A percentile compares a stretch with the other conserved stretches of the same genome.
Evolutionary conservation across 495 filamentous ascomycete species (phyloP).

Genomic region (Aspergillus sclerotiicarbonarius): DNA sequence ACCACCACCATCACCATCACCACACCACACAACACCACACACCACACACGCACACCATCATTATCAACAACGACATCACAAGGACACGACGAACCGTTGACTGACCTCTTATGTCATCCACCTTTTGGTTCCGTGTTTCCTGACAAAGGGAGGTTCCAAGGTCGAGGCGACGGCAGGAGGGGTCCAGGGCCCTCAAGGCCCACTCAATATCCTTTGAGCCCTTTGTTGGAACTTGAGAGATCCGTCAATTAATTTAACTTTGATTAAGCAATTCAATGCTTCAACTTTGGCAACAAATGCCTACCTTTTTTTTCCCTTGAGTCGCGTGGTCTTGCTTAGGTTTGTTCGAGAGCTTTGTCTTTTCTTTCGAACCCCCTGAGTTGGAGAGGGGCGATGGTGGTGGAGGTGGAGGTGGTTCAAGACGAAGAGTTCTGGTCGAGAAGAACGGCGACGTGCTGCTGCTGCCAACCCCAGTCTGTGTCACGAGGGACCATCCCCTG

Average conservation of each 20-base stretch:
- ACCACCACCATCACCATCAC: no score
- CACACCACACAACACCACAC: background rate
- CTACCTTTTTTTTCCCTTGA: background rate
- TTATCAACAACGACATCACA: background rate
- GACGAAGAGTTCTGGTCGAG: background rate
- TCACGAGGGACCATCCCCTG: conserved; percentile 7
- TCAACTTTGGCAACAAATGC: background rate
- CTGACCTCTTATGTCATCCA: conserved; percentile 20
- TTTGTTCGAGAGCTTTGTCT: background rate
- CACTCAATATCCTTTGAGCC: conserved; percentile 14
- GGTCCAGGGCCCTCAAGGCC: conserved; percentile 13
- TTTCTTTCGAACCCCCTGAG: background rate
- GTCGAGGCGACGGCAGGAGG: conserved; percentile 6
- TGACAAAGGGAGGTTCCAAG: conserved; percentile 16
- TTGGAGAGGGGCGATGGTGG: background rate
- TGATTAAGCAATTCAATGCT: background rate
- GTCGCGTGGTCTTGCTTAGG: background rate
- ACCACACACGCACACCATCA: background rate
- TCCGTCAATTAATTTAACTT: background rate
- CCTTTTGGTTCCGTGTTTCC: conserved; percentile 14
- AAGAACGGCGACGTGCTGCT: background rate
- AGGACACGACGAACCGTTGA: conserved; percentile 14
- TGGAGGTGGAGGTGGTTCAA: background rate
- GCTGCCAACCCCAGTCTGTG: conserved; percentile 3
- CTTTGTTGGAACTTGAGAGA: conserved; percentile 2